Conservation (phyloP, 192 early-diverging fungal species). For the Obelidium mucronatum region DNA sequence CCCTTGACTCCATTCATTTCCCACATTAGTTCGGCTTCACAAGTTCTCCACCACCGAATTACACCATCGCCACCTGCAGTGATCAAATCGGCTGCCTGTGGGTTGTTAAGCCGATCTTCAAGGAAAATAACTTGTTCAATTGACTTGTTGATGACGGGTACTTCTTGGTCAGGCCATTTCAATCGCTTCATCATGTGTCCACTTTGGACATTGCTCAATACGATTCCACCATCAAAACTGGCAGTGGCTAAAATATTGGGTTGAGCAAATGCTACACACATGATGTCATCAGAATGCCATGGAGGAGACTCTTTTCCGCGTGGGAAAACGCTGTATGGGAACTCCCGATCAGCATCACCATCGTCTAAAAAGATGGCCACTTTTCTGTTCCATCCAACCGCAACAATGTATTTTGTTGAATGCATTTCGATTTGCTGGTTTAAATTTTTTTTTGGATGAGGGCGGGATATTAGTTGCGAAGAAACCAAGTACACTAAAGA, state of each 20-base stretch:
- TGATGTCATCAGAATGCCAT: slow-evolving; percentile 60
- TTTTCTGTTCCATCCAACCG: slow-evolving; percentile 60
- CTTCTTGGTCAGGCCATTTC: slow-evolving; percentile 38
- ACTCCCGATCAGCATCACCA: slow-evolving; percentile 28
- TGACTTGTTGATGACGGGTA: slow-evolving; percentile 32
- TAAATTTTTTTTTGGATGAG: background rate
- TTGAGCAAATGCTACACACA: slow-evolving; percentile 53
- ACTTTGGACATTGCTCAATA: slow-evolving; percentile 49
- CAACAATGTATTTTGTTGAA: slow-evolving; percentile 50
- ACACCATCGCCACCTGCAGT: slow-evolving; percentile 57
- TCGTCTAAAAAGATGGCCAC: slow-evolving; percentile 58
- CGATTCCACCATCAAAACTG: slow-evolving; percentile 57
- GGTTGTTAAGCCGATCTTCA: slow-evolving; percentile 12
- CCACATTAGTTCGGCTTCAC: slow-evolving; percentile 37
- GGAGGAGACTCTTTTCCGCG: slow-evolving; percentile 23
- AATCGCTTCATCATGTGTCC: slow-evolving; percentile 51
- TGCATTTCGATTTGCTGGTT: slow-evolving; percentile 60
- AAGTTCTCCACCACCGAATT: slow-evolving; percentile 58
- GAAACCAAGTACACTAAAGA: background rate
- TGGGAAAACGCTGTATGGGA: slow-evolving; percentile 43
- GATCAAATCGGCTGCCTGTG: slow-evolving; percentile 43
- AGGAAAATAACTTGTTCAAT: slow-evolving; percentile 62
- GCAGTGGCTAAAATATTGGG: slow-evolving; percentile 55
- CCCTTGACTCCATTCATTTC: slow-evolving; percentile 37
- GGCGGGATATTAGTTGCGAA: background rate